Percentiles rank a stretch among this genome's conserved stretches.
phyloP scores from a whole-genome alignment of 2,329 filamentous ascomycete genomes.

The Tricladium varicosporioides region DNA sequence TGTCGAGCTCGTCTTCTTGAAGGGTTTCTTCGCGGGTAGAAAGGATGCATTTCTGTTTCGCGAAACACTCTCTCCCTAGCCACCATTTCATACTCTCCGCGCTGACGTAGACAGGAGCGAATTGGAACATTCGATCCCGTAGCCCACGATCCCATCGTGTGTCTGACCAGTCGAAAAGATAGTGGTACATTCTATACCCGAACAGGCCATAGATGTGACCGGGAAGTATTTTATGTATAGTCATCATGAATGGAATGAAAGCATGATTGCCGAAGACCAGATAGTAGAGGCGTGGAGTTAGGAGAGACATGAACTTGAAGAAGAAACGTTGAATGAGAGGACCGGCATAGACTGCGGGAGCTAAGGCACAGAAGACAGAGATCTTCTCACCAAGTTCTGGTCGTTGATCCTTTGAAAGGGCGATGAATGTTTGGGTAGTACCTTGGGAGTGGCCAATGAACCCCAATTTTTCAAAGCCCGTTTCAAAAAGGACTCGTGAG shows the following conservation, averaged over 20 bases:
- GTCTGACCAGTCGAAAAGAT: neutral
- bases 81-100: too few species aligned
- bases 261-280: neutral
- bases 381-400: neutral
- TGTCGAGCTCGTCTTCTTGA: too few species aligned
- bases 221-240: neutral
- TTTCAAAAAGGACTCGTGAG: neutral
- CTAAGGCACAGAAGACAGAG: neutral
- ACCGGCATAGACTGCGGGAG: neutral
- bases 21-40: too few species aligned
- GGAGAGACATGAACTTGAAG: neutral
- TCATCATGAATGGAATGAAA: neutral
- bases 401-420: neutral
- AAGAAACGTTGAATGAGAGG: neutral
- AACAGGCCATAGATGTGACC: neutral
- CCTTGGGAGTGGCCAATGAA: neutral
- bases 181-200: neutral
- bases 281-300: neutral
- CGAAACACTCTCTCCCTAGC: too few species aligned
- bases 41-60: too few species aligned
- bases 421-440: neutral
- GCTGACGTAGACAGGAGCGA: too few species aligned
- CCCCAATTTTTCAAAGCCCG: neutral
- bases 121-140: too few species aligned
- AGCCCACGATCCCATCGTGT: neutral